Conservation (phyloP, 805 yeast species). For the Kluyveromyces dobzhanskii region DNA sequence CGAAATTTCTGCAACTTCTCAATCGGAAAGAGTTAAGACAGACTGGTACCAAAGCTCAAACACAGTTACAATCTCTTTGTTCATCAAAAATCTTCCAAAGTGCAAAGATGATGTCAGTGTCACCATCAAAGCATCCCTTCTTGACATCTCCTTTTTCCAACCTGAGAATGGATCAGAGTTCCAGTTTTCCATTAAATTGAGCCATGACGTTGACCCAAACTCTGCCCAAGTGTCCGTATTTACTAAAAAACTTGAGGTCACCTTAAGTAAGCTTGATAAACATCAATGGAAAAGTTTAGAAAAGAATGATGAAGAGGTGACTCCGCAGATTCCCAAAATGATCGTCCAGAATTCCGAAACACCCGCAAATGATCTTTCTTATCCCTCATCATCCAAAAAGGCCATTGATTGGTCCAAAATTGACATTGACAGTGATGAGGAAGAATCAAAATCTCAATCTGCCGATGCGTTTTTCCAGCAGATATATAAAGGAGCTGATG, state of each 20-base stretch:
- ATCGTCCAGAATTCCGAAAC: not conserved
- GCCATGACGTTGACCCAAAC: constrained; percentile 39
- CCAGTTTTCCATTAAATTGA: constrained; percentile 47
- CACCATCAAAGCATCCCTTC: constrained; percentile 33
- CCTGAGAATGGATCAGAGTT: constrained; percentile 42
- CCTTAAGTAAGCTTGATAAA: constrained; percentile 38
- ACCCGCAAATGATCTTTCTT: constrained; percentile 17
- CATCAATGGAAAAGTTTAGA: constrained; percentile 49
- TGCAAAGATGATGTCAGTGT: constrained; percentile 31
- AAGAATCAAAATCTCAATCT: constrained; percentile 37
- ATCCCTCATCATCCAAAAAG: constrained; percentile 60
- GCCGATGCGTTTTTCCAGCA: constrained; percentile 66
- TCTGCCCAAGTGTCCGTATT: constrained; percentile 43
- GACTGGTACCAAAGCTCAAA: constrained; percentile 68
- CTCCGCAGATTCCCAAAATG: not conserved
- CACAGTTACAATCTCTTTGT: constrained; percentile 57
- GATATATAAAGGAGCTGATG: constrained; percentile 72
- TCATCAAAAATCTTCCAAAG: constrained; percentile 54
- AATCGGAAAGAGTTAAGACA: constrained; percentile 27
- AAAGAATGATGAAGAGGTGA: constrained; percentile 7
- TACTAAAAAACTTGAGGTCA: constrained; percentile 68
- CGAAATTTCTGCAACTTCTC: no score
- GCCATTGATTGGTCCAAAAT: constrained; percentile 64
- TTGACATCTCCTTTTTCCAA: constrained; percentile 16
- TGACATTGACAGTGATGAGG: constrained; percentile 38